Evolutionary conservation across 2,329 filamentous ascomycete species (phyloP).

Genomic region (Colletotrichum lentis): DNA sequence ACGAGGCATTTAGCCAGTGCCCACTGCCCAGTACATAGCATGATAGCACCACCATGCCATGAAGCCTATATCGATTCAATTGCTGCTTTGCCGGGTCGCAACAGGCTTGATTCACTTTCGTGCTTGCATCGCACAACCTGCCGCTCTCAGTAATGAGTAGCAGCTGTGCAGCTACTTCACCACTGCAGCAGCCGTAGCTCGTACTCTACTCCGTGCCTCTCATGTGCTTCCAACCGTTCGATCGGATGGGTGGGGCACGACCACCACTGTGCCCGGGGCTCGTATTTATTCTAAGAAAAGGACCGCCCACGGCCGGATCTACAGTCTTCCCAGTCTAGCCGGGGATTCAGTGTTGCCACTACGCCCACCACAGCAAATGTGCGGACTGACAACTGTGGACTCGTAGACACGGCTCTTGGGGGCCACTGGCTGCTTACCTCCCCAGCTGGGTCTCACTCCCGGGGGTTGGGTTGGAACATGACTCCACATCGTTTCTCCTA

Average conservation of each 20-base stretch:
- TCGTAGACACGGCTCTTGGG: conserved; percentile 1
- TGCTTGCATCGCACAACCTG: conserved; percentile 4
- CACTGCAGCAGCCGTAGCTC: background rate
- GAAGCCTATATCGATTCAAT: background rate
- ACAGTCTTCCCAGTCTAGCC: conserved; percentile 18
- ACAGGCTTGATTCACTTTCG: background rate
- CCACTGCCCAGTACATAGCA: background rate
- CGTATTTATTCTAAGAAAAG: conserved; percentile 38
- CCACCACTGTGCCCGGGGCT: conserved; percentile 13
- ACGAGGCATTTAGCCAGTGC: background rate
- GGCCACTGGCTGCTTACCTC: background rate
- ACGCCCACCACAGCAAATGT: conserved; percentile 16
- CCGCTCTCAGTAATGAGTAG: conserved; percentile 7
- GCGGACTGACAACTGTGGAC: conserved; percentile 19
- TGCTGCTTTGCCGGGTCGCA: background rate
- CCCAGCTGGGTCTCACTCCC: background rate
- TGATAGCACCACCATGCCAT: background rate
- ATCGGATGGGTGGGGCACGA: conserved; percentile 31
- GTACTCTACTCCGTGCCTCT: background rate
- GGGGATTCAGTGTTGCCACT: background rate
- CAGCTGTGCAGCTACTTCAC: background rate
- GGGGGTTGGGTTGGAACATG: conserved; percentile 10
- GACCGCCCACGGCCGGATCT: conserved; percentile 31
- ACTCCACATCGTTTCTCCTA: conserved; percentile 9
- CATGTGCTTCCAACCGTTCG: conserved; percentile 9